These are phyloP conservation scores for Hanseniaspora lindneri DNA, from an alignment of 805 yeast genomes.

Conservation along the genomic window DNA sequence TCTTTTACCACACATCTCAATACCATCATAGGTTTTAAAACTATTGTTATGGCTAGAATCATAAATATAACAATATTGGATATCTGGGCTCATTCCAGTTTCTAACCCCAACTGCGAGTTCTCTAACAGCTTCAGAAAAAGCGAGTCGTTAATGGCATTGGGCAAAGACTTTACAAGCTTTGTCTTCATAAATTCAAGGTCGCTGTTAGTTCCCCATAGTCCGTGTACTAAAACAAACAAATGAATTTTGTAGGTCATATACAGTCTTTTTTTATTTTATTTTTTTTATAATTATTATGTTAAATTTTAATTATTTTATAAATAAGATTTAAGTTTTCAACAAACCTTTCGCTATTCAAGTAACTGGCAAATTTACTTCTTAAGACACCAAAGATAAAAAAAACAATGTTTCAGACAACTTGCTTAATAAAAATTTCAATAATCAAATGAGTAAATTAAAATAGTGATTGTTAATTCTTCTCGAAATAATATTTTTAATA, in stretches of 20 bases:
- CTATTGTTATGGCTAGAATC: background rate
- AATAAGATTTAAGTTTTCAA: no score
- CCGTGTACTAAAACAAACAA: conserved; percentile 54
- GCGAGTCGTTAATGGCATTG: conserved; percentile 32
- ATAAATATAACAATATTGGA: conserved; percentile 40
- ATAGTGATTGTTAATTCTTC: no score
- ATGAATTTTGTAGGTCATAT: conserved; percentile 29
- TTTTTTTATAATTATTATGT: background rate
- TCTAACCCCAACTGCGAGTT: conserved; percentile 26
- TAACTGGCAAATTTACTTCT: no score
- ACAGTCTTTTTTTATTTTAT: background rate
- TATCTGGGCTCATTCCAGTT: conserved; percentile 33
- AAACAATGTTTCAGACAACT: no score
- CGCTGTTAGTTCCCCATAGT: conserved; percentile 66
- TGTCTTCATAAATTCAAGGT: conserved; percentile 48
- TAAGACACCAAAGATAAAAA: no score
- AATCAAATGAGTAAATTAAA: no score
- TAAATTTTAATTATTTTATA: no score
- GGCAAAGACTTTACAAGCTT: conserved; percentile 28
- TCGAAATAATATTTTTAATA: no score
- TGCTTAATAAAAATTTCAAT: no score
- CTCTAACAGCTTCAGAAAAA: conserved; percentile 15
- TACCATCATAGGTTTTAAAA: conserved; percentile 63
- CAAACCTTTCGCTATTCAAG: no score
- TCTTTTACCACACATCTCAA: conserved; percentile 70